These are phyloP conservation scores for Russula griseocarnosa DNA, from an alignment of 768 basidiomycete species.

Conservation along the genomic window DNA sequence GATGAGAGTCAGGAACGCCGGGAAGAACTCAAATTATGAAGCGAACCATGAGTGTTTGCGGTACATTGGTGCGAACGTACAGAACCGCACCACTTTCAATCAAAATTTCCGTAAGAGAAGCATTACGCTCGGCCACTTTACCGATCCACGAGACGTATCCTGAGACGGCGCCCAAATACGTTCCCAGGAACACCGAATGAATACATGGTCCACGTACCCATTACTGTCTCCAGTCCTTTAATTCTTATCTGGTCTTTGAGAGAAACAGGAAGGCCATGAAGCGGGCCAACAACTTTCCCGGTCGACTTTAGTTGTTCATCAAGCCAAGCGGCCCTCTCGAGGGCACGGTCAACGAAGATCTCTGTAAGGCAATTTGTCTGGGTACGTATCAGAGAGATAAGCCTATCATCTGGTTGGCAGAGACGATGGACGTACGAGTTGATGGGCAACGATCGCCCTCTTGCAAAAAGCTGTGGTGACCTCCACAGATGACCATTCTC, in stretches of 20 bases:
- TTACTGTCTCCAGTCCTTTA: constrained; percentile 57
- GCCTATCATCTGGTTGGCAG: background rate
- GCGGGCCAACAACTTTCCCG: constrained; percentile 43
- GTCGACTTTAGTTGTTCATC: constrained; percentile 40
- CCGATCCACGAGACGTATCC: constrained; percentile 58
- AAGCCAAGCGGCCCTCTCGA: constrained; percentile 41
- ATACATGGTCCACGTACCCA: constrained; percentile 40
- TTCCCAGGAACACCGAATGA: background rate
- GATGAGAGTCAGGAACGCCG: background rate
- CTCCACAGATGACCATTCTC: constrained; percentile 55
- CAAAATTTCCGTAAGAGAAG: constrained; percentile 51
- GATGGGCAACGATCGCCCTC: constrained; percentile 49
- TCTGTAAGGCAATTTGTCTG: constrained; percentile 51
- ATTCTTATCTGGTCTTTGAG: constrained; percentile 52
- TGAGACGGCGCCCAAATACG: constrained; percentile 26
- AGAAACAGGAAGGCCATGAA: constrained; percentile 46
- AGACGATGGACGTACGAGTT: constrained; percentile 36
- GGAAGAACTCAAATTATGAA: background rate
- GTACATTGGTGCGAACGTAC: constrained; percentile 54
- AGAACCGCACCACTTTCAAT: constrained; percentile 54
- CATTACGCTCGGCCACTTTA: constrained; percentile 43
- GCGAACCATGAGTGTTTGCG: constrained; percentile 51
- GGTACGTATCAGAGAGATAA: background rate
- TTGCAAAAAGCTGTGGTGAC: constrained; percentile 47
- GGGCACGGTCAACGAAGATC: constrained; percentile 45